Evolutionary conservation across 331 rosid genomes (phyloP).

Genomic region (Malus hybrid): DNA sequence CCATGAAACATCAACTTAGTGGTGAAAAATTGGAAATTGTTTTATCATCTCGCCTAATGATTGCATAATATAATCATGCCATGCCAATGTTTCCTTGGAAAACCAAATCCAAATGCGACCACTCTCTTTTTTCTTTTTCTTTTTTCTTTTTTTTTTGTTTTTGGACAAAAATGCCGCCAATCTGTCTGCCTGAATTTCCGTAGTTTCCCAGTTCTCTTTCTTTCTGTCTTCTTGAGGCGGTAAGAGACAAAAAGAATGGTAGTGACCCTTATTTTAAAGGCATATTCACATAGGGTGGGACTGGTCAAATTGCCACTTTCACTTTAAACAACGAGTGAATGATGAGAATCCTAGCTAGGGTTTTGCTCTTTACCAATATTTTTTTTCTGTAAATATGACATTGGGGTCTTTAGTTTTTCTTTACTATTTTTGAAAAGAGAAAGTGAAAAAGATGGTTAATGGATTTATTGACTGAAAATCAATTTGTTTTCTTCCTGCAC

Average conservation of each 20-base stretch:
- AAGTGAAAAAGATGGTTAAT: background rate
- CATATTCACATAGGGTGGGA: background rate
- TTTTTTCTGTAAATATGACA: background rate
- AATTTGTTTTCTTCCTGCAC: background rate
- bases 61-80: background rate
- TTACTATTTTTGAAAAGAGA: constrained; percentile 6
- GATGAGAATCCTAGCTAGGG: background rate
- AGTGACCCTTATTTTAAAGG: background rate
- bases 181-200: constrained; percentile 2
- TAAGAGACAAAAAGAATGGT: background rate
- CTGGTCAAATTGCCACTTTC: constrained; percentile 10
- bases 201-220: constrained; percentile 5
- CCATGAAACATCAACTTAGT: too few species aligned
- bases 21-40: background rate
- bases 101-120: background rate
- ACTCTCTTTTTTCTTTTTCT: too few species aligned
- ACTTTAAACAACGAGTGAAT: constrained; percentile 5
- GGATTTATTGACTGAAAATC: constrained; percentile 6
- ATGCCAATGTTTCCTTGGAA: background rate
- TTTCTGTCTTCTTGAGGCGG: background rate
- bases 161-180: background rate
- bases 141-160: too few species aligned
- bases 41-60: background rate
- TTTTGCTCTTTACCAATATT: background rate
- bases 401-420: background rate